These are phyloP conservation scores for Lactarius vividus DNA, from an alignment of 768 basidiomycete species.

Conservation along the genomic window DNA sequence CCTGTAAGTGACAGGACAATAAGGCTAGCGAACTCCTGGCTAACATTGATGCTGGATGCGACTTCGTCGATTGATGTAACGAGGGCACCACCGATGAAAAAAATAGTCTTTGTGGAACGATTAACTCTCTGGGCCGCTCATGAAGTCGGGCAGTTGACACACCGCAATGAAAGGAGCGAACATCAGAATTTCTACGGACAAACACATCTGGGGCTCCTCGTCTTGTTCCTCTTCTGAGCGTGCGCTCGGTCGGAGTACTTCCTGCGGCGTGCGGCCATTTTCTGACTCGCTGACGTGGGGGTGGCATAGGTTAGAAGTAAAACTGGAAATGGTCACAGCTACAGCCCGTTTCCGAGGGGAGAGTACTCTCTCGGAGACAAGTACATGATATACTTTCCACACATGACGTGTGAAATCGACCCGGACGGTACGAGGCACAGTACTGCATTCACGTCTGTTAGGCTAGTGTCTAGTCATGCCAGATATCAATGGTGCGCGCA, in stretches of 20 bases:
- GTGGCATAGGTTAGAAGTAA: slow-evolving; percentile 8
- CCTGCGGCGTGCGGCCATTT: neutral
- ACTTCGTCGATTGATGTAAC: slow-evolving; percentile 82
- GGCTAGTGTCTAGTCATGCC: too few relatives aligned
- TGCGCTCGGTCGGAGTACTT: neutral
- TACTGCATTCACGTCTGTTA: neutral
- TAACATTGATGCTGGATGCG: slow-evolving; percentile 52
- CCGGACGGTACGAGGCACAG: neutral
- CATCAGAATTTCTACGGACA: slow-evolving; percentile 36
- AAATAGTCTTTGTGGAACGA: slow-evolving; percentile 38
- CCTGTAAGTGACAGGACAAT: slow-evolving; percentile 89
- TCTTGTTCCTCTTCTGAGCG: slow-evolving; percentile 27
- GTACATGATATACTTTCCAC: neutral
- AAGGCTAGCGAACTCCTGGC: slow-evolving; percentile 54
- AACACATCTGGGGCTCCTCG: slow-evolving; percentile 37
- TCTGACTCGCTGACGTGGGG: slow-evolving; percentile 16
- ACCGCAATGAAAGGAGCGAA: slow-evolving; percentile 41
- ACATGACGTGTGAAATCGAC: neutral
- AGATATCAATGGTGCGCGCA: neutral
- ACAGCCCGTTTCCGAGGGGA: neutral
- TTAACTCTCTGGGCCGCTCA: neutral
- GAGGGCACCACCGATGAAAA: slow-evolving; percentile 57
- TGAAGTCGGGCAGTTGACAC: slow-evolving; percentile 19
- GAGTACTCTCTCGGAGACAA: neutral
- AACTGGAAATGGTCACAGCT: neutral